phyloP scores from a whole-genome alignment of 129 eudicot genomes.

The Chrysanthemum lavandulifolium region DNA sequence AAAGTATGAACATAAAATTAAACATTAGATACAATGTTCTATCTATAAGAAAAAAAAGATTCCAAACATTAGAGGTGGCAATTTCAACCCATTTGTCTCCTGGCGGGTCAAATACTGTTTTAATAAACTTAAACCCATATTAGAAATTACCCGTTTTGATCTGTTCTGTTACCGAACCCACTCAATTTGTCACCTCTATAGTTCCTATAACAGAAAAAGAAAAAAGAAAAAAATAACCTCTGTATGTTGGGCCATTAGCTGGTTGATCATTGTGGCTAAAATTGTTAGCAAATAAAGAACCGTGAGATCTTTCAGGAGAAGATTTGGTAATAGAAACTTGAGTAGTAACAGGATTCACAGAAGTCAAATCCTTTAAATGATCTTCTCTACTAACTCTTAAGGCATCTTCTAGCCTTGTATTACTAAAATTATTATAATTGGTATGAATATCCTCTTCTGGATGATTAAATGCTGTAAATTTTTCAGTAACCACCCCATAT shows the following conservation, averaged over 20 bases:
- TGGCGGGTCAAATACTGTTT: too few relatives aligned
- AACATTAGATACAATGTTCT: background rate
- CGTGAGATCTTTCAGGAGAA: conserved; percentile 33
- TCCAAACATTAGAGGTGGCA: too few relatives aligned
- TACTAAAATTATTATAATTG: conserved; percentile 32
- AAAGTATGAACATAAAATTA: conserved; percentile 19
- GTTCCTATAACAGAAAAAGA: background rate
- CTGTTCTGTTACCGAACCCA: background rate
- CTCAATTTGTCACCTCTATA: background rate
- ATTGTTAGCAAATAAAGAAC: conserved; percentile 26
- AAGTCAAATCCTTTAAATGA: conserved; percentile 34
- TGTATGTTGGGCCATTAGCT: conserved; percentile 30
- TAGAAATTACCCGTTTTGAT: background rate
- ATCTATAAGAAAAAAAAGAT: too few relatives aligned
- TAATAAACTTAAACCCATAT: too few relatives aligned
- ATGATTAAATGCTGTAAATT: conserved; percentile 10
- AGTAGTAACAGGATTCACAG: conserved; percentile 32
- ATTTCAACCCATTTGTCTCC: too few relatives aligned
- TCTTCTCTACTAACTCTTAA: conserved; percentile 30
- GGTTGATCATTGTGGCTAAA: conserved; percentile 27
- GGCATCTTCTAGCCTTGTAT: conserved; percentile 29
- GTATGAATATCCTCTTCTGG: conserved; percentile 24
- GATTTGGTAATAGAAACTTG: conserved; percentile 31
- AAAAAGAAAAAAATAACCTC: conserved; percentile 17
- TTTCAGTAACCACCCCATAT: conserved; percentile 31